These are phyloP conservation scores for Periconia macrospinosa DNA, from an alignment of 2,329 filamentous ascomycete species.

Conservation along the genomic window DNA sequence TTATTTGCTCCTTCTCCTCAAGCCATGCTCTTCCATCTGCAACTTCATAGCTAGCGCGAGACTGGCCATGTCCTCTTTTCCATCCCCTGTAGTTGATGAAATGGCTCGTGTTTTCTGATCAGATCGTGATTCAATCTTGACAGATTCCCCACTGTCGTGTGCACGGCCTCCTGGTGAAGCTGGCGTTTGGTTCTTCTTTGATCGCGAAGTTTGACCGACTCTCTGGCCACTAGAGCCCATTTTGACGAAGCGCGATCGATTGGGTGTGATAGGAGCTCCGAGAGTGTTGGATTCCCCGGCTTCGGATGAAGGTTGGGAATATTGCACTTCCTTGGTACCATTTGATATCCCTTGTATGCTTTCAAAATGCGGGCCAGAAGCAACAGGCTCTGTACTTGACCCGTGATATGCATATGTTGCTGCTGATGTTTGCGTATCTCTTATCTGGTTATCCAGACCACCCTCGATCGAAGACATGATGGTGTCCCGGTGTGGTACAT, in stretches of 20 bases:
- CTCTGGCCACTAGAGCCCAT: conserved; percentile 16
- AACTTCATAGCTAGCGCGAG: conserved; percentile 34
- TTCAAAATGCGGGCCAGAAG: conserved; percentile 21
- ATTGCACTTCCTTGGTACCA: conserved; percentile 7
- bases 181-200: conserved; percentile 28
- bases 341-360: not conserved
- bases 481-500: conserved; percentile 24
- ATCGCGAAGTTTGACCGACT: conserved; percentile 22
- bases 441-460: conserved; percentile 19
- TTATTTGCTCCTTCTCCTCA: conserved; percentile 29
- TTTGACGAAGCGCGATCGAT: conserved; percentile 7
- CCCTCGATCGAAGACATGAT: conserved; percentile 40
- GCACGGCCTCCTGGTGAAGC: conserved; percentile 29
- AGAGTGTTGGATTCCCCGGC: conserved; percentile 13
- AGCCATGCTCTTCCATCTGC: conserved; percentile 31
- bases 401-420: conserved; percentile 13
- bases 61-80: conserved; percentile 29
- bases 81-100: conserved; percentile 8
- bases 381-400: conserved; percentile 30
- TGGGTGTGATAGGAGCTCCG: conserved; percentile 10
- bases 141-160: conserved; percentile 27
- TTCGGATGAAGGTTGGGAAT: not conserved
- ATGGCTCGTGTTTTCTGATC: conserved; percentile 9
- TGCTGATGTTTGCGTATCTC: conserved; percentile 14
- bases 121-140: conserved; percentile 27